Evolutionary conservation across 2,329 filamentous ascomycete species (phyloP).

Genomic region (Calonectria naviculata): DNA sequence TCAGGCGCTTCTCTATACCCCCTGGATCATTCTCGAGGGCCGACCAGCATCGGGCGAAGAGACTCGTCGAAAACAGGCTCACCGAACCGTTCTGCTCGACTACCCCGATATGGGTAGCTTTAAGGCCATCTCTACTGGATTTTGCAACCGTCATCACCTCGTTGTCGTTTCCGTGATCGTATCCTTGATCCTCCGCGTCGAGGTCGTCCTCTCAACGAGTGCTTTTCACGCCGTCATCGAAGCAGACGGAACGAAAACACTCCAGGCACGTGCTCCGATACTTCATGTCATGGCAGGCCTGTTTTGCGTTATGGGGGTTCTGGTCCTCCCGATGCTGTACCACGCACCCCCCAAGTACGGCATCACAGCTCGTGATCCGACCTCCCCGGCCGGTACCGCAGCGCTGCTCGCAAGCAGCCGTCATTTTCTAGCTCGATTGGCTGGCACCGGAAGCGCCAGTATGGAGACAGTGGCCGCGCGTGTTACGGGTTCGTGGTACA

Average conservation of each 20-base stretch:
- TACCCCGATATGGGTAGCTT: conserved; percentile 38
- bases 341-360: conserved; percentile 38
- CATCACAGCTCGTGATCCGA: conserved; percentile 43
- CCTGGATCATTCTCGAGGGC: conserved; percentile 42
- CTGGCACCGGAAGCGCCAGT: conserved; percentile 35
- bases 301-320: conserved; percentile 33
- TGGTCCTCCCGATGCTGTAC: conserved; percentile 40
- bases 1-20: conserved; percentile 41
- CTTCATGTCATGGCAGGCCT: conserved; percentile 38
- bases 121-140: conserved; percentile 31
- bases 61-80: conserved; percentile 41
- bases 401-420: conserved; percentile 38
- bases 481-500: conserved; percentile 43
- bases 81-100: conserved; percentile 41
- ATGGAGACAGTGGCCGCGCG: conserved; percentile 36
- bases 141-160: conserved; percentile 40
- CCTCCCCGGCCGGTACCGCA: conserved; percentile 40
- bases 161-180: conserved; percentile 33
- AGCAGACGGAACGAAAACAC: conserved; percentile 28
- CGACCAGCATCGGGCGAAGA: conserved; percentile 38
- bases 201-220: conserved; percentile 42
- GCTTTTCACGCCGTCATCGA: conserved; percentile 37
- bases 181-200: conserved; percentile 37
- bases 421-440: conserved; percentile 35
- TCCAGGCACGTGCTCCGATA: conserved; percentile 32